Evolutionary conservation across 2,329 filamentous ascomycete species (phyloP).

Genomic region (Shiraia sp.): DNA sequence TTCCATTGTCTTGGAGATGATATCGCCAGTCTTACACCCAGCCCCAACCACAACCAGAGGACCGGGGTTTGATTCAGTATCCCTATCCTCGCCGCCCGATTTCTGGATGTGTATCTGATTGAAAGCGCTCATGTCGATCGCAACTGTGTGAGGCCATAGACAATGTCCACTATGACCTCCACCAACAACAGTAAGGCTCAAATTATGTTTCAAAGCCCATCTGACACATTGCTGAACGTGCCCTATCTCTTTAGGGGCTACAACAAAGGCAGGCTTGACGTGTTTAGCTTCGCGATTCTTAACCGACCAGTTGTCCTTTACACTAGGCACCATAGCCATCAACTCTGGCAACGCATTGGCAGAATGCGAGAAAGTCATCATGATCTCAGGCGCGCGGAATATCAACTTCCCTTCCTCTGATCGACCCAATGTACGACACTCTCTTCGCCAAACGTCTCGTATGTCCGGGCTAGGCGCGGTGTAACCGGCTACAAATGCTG

Average conservation of each 20-base stretch:
- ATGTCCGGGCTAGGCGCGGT: conserved; percentile 34
- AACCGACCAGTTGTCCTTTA: conserved; percentile 34
- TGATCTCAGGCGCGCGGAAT: conserved; percentile 56
- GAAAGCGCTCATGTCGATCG: conserved; percentile 64
- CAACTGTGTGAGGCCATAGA: conserved; percentile 55
- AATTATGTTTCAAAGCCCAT: conserved; percentile 57
- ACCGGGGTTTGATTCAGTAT: conserved; percentile 18
- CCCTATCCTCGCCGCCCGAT: conserved; percentile 13
- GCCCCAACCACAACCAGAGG: conserved; percentile 55
- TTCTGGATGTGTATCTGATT: conserved; percentile 52
- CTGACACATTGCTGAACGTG: conserved; percentile 60
- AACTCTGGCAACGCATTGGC: conserved; percentile 52
- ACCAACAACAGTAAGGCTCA: conserved; percentile 57
- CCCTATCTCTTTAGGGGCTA: conserved; percentile 51
- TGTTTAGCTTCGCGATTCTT: conserved; percentile 59
- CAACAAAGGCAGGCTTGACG: conserved; percentile 49
- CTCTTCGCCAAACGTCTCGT: conserved; percentile 52
- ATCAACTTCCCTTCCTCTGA: conserved; percentile 48
- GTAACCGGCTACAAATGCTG: conserved; percentile 57
- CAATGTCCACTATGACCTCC: conserved; percentile 66
- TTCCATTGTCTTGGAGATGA: conserved; percentile 54
- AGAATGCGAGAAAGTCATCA: conserved; percentile 56
- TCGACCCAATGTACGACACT: conserved; percentile 56
- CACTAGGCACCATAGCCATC: conserved; percentile 46
- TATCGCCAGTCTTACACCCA: conserved; percentile 62